phyloP scores from a whole-genome alignment of 2,329 filamentous ascomycete genomes.

The Allantophomopsis lycopodina region DNA sequence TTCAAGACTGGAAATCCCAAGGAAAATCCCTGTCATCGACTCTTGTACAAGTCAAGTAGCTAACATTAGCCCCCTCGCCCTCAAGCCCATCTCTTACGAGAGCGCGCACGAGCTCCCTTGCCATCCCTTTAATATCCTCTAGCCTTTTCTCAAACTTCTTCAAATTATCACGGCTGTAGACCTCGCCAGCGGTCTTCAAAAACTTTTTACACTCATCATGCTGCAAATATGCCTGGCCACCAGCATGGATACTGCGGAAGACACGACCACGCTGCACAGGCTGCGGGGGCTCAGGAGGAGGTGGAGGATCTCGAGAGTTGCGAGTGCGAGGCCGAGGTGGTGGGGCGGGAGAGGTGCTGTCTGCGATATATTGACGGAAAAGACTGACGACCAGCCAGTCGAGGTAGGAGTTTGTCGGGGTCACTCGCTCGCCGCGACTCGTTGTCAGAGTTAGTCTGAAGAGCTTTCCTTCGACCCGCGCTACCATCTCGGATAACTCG shows the following conservation, averaged over 20 bases:
- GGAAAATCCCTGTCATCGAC: slow-evolving; percentile 48
- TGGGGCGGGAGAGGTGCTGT: slow-evolving; percentile 67
- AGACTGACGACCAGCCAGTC: slow-evolving; percentile 82
- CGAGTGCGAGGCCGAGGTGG: slow-evolving; percentile 21
- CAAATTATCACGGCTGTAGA: slow-evolving; percentile 79
- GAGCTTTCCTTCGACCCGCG: slow-evolving; percentile 65
- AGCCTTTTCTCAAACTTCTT: slow-evolving; percentile 74
- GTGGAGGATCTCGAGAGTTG: slow-evolving; percentile 9
- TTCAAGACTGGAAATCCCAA: slow-evolving; percentile 24
- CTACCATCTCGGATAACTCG: slow-evolving; percentile 73
- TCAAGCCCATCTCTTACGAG: slow-evolving; percentile 79
- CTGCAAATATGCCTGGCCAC: slow-evolving; percentile 50
- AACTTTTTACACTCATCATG: slow-evolving; percentile 89
- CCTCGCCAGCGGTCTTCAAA: slow-evolving; percentile 66
- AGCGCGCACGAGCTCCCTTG: slow-evolving; percentile 69
- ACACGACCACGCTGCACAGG: slow-evolving; percentile 43
- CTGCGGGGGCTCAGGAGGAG: slow-evolving; percentile 17
- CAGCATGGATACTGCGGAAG: slow-evolving; percentile 61
- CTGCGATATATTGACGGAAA: slow-evolving; percentile 87
- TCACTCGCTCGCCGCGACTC: slow-evolving; percentile 68
- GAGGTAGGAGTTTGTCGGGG: slow-evolving; percentile 64
- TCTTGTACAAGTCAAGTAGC: slow-evolving; percentile 51
- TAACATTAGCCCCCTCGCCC: slow-evolving; percentile 46
- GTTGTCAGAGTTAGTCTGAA: slow-evolving; percentile 73
- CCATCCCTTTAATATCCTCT: slow-evolving; percentile 78